phyloP scores from a whole-genome alignment of 495 filamentous ascomycete species.

The Umbilicaria muhlenbergii region DNA sequence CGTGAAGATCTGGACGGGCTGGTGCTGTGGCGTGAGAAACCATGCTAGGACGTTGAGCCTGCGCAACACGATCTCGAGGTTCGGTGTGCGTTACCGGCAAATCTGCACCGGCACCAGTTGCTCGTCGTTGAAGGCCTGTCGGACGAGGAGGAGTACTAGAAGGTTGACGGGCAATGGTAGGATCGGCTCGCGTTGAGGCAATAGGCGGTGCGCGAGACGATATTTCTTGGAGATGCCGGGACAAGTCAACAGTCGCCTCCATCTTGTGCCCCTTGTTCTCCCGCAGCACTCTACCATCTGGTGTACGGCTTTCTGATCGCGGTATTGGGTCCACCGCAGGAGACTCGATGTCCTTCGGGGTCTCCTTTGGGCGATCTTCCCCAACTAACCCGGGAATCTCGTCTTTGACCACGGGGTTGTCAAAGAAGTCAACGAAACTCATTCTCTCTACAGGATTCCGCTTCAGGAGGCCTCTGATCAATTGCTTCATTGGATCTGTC shows the following conservation, averaged over 20 bases:
- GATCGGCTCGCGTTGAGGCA: conserved; percentile 11
- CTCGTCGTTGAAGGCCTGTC: conserved; percentile 22
- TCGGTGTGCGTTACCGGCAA: conserved; percentile 16
- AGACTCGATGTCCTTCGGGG: conserved; percentile 11
- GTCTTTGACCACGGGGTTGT: conserved; percentile 51
- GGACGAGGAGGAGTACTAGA: conserved; percentile 24
- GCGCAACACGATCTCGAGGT: conserved; percentile 11
- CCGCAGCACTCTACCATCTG: background rate
- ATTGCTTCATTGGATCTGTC: conserved; percentile 63
- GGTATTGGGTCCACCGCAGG: conserved; percentile 12
- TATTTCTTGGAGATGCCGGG: background rate
- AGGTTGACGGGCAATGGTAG: conserved; percentile 15
- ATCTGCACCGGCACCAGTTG: conserved; percentile 23
- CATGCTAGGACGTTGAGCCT: conserved; percentile 25
- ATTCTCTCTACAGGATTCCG: conserved; percentile 71
- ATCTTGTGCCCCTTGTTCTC: background rate
- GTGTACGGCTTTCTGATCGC: conserved; percentile 16
- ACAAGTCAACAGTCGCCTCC: background rate
- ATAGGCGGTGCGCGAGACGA: conserved; percentile 2
- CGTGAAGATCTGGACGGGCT: conserved; percentile 35
- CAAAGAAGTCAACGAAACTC: conserved; percentile 71
- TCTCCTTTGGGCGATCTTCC: conserved; percentile 46
- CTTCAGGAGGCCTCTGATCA: conserved; percentile 70
- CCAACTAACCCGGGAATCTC: conserved; percentile 71
- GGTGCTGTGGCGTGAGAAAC: conserved; percentile 44